Base-by-base conservation (phyloP, 768 basidiomycete genomes). In the Candolleomyces eurysporus region DNA sequence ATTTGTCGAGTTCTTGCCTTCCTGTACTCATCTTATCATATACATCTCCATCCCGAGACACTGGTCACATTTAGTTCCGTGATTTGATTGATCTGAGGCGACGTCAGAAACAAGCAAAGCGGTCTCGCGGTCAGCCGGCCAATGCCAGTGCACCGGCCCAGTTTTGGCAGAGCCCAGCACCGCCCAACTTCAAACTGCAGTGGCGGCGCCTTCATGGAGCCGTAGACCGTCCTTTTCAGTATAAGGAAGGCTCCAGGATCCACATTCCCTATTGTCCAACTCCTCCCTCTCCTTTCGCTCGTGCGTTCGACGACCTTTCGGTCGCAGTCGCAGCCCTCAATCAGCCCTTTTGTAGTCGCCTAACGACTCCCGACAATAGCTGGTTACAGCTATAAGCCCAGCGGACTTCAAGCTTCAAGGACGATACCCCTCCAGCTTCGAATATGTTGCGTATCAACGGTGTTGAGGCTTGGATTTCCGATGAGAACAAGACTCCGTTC, bases 391-490 rank as follows among this genome's bases (percentile, higher is more conserved):
- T 56, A 64, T 64, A 60, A 58, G 50, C 32, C 48, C 31, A n/a
- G 22, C 14, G 22, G 19, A 32, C 42, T 26, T 36, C 32, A 22
- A 53, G 57, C 42, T 26, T 36, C 32, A 22, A 53, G 57, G 48
- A 60, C 48, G 54, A 42, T 17, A 21, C 39, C 39, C 40, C n/a
- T 39, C 22, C 40, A 17, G 59, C 46, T 32, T 39, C 57, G 54
- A 71, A 69, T 68, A 71, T 71, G 64, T 59, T 73, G 39, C 68
- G 65, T 56, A 61, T 73, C 55, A 68, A 71, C 58, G 71, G 71
- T 42, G 67, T 73, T 40, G 69, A 73, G 57, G 72, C 69, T 10
- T 73, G 72, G 72, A 69, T 73, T 51, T 70, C 72, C 7, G 64
- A 63, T 22, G 71, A 69, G 10, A 62, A 71, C 64, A 73, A 73